Evolutionary conservation across 345 rosid genomes (phyloP), one percentile per base, ranked within the genome.

Genomic region (Salix viminalis): DNA sequence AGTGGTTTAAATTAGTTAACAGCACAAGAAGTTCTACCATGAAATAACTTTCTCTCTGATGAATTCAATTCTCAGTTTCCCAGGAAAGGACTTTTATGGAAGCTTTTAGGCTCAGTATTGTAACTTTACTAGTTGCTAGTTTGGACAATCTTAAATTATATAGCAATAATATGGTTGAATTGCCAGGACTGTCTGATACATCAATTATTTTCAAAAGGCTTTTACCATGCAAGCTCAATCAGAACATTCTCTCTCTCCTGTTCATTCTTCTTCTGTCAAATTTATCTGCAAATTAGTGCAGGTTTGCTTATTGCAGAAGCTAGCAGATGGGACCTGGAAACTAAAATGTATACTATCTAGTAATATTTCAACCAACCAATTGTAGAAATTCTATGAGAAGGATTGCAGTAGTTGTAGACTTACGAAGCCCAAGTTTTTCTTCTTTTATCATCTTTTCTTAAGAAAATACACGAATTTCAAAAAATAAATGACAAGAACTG

Each of bases 1-100:
- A 92, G 37, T 92, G 97, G 95, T 92, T 92, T 86, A 92, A 88
- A 76, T 84, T 92, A 39, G 90, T 87, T 15, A 61, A 85, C 79
- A 88, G 88, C 77, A 89, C 91, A 23, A 85, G 84, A 79, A n/a
- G 89, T 32, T 72, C 76, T 21, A 52, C 71, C 14, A n/a, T 4
- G 60, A 30, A 36, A 1, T 81, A 81, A 41, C 70, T 84, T 62
- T 75, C n/a, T 37, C 75, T 44, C 76, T 39, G 26, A 36, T 77
- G 32, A 71, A 75, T 37, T 71, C 79, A 10, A 32, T 76, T 19
- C 32, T 50, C 2, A 54, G 72, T 16, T 78, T 72, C 28, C 74
- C 77, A 32, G 76, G 69, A 13, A 82, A 66, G 37, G 80, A 76
- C 11, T 72, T 72, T 24, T 0, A 14, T 26, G 74, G 79, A 71